phyloP scores from a whole-genome alignment of 73 alveolate genomes.

The Stentor coeruleus region DNA sequence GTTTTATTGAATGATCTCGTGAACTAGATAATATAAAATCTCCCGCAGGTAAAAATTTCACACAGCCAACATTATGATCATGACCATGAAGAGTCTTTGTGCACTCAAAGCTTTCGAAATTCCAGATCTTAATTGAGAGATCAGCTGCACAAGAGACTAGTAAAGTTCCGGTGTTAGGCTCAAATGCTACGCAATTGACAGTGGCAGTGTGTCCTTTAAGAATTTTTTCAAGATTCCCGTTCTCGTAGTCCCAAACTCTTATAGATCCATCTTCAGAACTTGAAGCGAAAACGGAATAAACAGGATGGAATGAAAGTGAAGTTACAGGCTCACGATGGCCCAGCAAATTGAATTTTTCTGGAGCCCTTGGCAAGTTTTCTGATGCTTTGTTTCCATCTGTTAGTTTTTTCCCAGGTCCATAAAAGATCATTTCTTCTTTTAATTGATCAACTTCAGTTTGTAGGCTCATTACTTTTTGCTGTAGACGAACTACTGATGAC shows the following conservation, averaged over 20 bases:
- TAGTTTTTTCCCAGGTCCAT: too few relatives aligned
- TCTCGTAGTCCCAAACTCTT: slow-evolving; percentile 76
- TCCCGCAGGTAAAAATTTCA: slow-evolving; percentile 71
- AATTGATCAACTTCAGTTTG: too few relatives aligned
- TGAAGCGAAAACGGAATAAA: slow-evolving; percentile 60
- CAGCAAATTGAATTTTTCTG: slow-evolving; percentile 57
- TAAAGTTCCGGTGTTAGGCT: slow-evolving; percentile 41
- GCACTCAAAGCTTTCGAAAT: slow-evolving; percentile 57
- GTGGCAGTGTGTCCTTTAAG: slow-evolving; percentile 82
- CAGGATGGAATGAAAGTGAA: slow-evolving; percentile 63
- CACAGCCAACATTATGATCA: slow-evolving; percentile 83
- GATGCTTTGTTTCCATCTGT: too few relatives aligned
- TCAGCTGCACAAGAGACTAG: slow-evolving; percentile 74
- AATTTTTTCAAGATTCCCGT: slow-evolving; percentile 67
- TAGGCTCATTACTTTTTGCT: too few relatives aligned
- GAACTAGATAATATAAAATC: slow-evolving; percentile 72
- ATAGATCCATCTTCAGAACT: slow-evolving; percentile 79
- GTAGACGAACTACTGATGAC: too few relatives aligned
- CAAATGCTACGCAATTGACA: slow-evolving; percentile 76
- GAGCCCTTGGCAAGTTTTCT: too few relatives aligned
- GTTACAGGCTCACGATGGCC: slow-evolving; percentile 80
- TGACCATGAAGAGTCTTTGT: slow-evolving; percentile 83
- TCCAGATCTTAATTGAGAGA: slow-evolving; percentile 83
- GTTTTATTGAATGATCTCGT: slow-evolving; percentile 81
- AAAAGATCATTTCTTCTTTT: too few relatives aligned